Conservation (phyloP, 495 filamentous ascomycete genomes). For the Penicillium paradoxum region DNA sequence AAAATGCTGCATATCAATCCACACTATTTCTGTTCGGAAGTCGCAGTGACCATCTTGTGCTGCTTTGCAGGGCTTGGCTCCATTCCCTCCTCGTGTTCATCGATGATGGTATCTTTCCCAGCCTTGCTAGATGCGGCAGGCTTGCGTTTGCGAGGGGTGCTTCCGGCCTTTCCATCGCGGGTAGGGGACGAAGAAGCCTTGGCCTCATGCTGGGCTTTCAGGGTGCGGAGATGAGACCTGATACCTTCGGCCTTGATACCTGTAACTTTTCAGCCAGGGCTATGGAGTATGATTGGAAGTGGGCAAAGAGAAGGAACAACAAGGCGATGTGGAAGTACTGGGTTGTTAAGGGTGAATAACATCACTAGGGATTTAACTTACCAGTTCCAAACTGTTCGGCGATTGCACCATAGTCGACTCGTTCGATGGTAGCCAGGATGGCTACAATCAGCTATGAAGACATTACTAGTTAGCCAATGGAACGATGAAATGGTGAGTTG, state of each 20-base stretch:
- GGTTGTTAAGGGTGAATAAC: too few relatives aligned
- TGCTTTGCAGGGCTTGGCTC: neutral
- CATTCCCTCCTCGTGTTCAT: neutral
- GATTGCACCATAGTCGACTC: neutral
- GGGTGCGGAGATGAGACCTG: neutral
- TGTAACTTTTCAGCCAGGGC: neutral
- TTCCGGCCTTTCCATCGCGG: neutral
- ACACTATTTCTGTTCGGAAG: neutral
- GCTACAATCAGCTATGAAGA: neutral
- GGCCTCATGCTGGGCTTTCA: neutral
- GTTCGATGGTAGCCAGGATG: neutral
- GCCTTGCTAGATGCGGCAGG: neutral
- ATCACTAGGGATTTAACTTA: neutral
- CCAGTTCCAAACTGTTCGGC: neutral
- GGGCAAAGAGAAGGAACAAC: neutral
- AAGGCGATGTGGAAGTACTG: too few relatives aligned
- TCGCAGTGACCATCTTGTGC: neutral
- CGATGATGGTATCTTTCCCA: neutral
- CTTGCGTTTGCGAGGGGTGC: neutral
- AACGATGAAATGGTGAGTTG: neutral
- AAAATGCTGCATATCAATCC: neutral
- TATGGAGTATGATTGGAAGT: neutral
- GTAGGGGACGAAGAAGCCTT: neutral
- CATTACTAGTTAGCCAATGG: neutral
- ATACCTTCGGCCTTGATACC: neutral